Evolutionary conservation across 306 rosid genomes (phyloP), one percentile per base, ranked within the genome.

Genomic region (Betula pendula): DNA sequence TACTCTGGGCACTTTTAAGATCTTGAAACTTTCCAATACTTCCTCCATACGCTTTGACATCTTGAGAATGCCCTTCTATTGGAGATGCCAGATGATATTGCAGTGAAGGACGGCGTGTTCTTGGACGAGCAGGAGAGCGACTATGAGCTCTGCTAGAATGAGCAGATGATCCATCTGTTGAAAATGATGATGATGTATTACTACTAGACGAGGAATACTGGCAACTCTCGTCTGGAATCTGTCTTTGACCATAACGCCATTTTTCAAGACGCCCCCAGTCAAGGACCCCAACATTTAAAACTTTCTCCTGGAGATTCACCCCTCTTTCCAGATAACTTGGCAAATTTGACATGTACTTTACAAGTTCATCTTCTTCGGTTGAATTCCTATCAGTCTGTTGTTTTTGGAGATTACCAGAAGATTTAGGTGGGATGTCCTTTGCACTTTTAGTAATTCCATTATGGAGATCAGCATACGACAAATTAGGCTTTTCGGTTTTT

Each of bases 241-340:
- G 88, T 74, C 84, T 87, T 44, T 89, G 87, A 58, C 86, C 70
- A 38, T 75, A 60, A 74, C 81, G 87, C 99, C 99, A 95, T 81
- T 87, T 90, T 78, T 95, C 90, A 40, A 95, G 87, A 68, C 80
- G 90, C 19, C 87, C 77, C 99, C 99, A 95, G 81, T 95, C 93
- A 84, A 95, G 97, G 80, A 95, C 99, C 72, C 99, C 99, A 35
- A 95, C 92, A 80, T 90, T 95, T 59, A 92, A 86, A 76, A 71
- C 87, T 79, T 89, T 90, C 73, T 95, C 99, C 68, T 84, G 85
- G 48, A 65, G 56, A 29, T 84, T 88, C 79, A 82, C 85, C 27
- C 96, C 92, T 68, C 83, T 90, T 84, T 92, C 90, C 70, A 95
- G 88, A 88, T 84, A 95, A 85, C 93, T 87, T 2, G 99, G 99